phyloP scores from a whole-genome alignment of 1,139 yeast genomes.

The Pichia norvegensis region DNA sequence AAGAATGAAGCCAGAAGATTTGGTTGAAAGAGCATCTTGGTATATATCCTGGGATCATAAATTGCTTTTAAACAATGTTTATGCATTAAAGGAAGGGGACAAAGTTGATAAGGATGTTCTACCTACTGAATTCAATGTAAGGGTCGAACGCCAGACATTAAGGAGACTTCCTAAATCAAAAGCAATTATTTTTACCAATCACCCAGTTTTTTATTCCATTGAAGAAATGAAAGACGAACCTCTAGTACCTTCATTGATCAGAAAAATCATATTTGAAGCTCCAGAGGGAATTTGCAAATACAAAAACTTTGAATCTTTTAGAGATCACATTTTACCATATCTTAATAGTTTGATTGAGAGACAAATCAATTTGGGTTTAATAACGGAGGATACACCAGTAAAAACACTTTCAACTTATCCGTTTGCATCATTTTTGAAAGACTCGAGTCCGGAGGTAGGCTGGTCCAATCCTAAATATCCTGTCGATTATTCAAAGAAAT shows the following conservation, averaged over 20 bases:
- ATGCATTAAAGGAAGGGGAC: constrained; percentile 39
- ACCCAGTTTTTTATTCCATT: constrained; percentile 60
- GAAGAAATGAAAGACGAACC: constrained; percentile 80
- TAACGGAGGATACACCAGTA: constrained; percentile 48
- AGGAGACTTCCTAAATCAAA: constrained; percentile 43
- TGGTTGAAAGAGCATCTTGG: constrained; percentile 74
- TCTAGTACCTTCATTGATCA: constrained; percentile 55
- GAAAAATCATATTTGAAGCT: constrained; percentile 56
- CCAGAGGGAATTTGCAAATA: constrained; percentile 59
- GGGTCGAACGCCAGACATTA: constrained; percentile 51
- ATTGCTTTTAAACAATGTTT: constrained; percentile 46
- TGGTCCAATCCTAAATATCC: constrained; percentile 36
- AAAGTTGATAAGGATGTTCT: constrained; percentile 30
- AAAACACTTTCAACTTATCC: constrained; percentile 59
- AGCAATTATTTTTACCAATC: constrained; percentile 51
- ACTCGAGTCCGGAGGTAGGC: constrained; percentile 33
- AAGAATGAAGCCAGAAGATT: constrained; percentile 48
- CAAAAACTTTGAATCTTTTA: constrained; percentile 48
- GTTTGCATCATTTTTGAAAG: constrained; percentile 39
- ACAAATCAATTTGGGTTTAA: constrained; percentile 50
- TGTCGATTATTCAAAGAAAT: constrained; percentile 17
- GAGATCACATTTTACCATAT: constrained; percentile 53
- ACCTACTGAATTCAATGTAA: constrained; percentile 39
- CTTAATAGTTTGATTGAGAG: constrained; percentile 49
- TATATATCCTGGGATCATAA: constrained; percentile 67